phyloP scores from a whole-genome alignment of 73 alveolate species.

The Breviolum minutum region DNA sequence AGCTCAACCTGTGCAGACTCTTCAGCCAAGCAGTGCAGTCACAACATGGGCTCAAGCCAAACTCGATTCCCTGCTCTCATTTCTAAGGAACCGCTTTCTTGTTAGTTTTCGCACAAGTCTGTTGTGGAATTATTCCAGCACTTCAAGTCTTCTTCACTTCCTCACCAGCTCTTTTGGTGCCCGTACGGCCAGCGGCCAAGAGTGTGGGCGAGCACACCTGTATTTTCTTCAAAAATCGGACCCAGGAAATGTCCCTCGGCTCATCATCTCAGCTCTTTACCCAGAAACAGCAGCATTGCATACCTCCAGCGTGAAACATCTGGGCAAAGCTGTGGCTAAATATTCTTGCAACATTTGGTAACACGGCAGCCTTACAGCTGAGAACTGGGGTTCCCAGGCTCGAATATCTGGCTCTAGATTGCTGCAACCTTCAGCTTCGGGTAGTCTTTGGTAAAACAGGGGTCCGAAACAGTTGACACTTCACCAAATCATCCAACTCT shows the following conservation, averaged over 20 bases:
- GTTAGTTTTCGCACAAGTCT: too few species aligned
- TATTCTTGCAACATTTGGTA: background rate
- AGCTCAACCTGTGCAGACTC: background rate
- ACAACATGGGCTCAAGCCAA: background rate
- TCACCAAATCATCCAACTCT: background rate
- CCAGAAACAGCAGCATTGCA: constrained; percentile 51
- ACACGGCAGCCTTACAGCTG: background rate
- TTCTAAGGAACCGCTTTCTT: too few species aligned
- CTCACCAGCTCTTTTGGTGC: too few species aligned
- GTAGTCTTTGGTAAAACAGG: background rate
- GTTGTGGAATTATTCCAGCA: too few species aligned
- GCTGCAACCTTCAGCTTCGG: constrained; percentile 20
- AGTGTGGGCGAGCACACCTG: constrained; percentile 5
- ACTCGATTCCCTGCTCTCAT: too few species aligned
- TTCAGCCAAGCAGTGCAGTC: background rate
- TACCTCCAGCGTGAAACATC: background rate
- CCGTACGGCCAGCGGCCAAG: background rate
- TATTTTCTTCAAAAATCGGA: background rate
- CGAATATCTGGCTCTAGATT: constrained; percentile 13
- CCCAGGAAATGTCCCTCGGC: background rate
- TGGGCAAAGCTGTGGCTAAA: too few species aligned
- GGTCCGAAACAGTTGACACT: too few species aligned
- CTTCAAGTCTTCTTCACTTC: too few species aligned
- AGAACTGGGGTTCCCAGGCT: background rate
- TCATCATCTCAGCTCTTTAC: background rate